These are phyloP conservation scores for Cryoendolithus antarcticus DNA, from an alignment of 2,329 filamentous ascomycete species.

Conservation along the genomic window DNA sequence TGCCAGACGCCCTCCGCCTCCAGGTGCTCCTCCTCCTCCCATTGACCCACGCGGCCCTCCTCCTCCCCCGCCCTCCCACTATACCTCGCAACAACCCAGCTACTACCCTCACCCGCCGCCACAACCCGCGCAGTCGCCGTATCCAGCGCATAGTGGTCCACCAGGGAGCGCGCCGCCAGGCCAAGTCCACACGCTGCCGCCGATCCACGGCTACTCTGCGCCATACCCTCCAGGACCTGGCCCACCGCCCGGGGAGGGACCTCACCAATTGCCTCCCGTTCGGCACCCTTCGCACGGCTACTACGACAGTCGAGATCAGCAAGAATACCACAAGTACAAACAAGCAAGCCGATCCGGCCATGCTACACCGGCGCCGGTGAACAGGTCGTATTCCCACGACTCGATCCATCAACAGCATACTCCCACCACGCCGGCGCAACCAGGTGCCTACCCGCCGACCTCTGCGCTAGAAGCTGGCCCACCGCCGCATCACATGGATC, in stretches of 20 bases:
- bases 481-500: conserved; percentile 14
- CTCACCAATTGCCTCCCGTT: conserved; percentile 14
- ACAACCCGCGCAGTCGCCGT: conserved; percentile 7
- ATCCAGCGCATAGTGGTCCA: conserved; percentile 3
- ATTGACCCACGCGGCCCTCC: conserved; percentile 1
- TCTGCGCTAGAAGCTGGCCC: conserved; percentile 15
- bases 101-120: conserved; percentile 6
- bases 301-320: conserved; percentile 11
- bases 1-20: conserved; percentile 5
- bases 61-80: too few relatives aligned
- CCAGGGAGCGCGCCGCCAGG: conserved; percentile 8
- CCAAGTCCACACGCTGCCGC: conserved; percentile 11
- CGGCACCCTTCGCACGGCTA: conserved; percentile 13
- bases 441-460: conserved; percentile 11
- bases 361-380: conserved; percentile 23
- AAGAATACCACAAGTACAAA: conserved; percentile 19
- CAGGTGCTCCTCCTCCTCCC: conserved; percentile 3
- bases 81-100: conserved; percentile 2
- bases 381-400: conserved; percentile 22
- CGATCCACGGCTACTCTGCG: conserved; percentile 11
- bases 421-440: conserved; percentile 22
- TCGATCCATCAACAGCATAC: conserved; percentile 20
- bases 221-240: conserved; percentile 8
- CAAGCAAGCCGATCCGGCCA: conserved; percentile 22
- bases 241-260: conserved; percentile 13